Conservation (phyloP, 495 filamentous ascomycete genomes). For the Neurospora sp. region DNA sequence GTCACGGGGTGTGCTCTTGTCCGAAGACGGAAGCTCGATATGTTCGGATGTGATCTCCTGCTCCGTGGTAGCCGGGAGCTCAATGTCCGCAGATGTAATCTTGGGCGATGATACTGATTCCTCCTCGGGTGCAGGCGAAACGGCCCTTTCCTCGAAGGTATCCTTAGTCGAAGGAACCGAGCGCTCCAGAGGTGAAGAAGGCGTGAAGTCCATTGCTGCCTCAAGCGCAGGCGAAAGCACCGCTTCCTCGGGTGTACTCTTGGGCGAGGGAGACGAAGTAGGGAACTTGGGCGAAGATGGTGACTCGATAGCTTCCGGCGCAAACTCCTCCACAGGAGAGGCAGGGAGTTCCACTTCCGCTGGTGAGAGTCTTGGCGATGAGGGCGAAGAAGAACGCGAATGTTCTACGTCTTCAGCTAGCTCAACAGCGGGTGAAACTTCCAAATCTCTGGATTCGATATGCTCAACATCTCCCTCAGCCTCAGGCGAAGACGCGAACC, state of each 20-base stretch:
- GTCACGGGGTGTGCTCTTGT: background rate
- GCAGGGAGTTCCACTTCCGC: background rate
- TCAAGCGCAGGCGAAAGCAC: background rate
- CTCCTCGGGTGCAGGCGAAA: background rate
- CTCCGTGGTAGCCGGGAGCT: background rate
- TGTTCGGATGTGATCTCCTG: background rate
- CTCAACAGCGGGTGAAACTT: background rate
- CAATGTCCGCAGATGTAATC: background rate
- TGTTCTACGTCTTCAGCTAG: background rate
- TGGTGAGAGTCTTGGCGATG: background rate
- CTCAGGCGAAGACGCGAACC: background rate
- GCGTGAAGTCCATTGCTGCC: background rate
- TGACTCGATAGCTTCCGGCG: background rate
- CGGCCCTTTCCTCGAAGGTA: background rate
- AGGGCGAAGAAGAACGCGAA: background rate
- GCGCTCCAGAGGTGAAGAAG: background rate
- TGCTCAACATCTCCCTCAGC: no score
- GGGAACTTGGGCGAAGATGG: background rate
- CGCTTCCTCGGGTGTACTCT: background rate
- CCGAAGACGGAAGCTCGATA: background rate
- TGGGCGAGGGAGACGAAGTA: background rate
- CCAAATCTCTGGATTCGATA: no score
- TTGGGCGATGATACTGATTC: background rate
- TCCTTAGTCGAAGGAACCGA: background rate
- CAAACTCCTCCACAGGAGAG: background rate